Evolutionary conservation across 129 eudicot genomes (phyloP).

Genomic region (Scalesia atractyloides): DNA sequence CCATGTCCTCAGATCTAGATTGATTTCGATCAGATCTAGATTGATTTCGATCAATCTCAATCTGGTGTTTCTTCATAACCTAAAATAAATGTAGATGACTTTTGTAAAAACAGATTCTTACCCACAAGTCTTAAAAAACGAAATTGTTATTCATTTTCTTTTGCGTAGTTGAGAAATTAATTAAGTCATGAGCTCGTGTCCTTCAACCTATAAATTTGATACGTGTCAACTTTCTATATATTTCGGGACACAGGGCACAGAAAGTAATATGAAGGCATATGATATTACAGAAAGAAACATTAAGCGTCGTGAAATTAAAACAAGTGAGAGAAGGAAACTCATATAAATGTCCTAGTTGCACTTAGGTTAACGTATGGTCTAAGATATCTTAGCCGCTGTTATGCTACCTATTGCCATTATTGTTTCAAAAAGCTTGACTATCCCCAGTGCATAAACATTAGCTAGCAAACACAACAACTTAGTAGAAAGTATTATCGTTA

Average conservation of each 20-base stretch:
- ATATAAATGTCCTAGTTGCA: slow-evolving; percentile 14
- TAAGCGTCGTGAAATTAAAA: slow-evolving; percentile 12
- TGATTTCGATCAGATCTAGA: too few relatives aligned
- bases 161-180: too few relatives aligned
- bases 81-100: too few relatives aligned
- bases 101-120: too few relatives aligned
- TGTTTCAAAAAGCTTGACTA: slow-evolving; percentile 2
- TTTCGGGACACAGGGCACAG: neutral
- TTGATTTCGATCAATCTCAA: too few relatives aligned
- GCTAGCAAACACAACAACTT: neutral
- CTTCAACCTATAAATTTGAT: too few relatives aligned
- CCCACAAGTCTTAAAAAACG: too few relatives aligned
- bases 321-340: slow-evolving; percentile 13
- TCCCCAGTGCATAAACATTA: slow-evolving; percentile 10
- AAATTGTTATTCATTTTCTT: too few relatives aligned
- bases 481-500: neutral
- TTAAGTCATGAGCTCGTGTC: too few relatives aligned
- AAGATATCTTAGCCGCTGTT: neutral
- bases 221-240: neutral
- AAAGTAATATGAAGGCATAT: slow-evolving; percentile 4
- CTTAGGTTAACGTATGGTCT: slow-evolving; percentile 6
- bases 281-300: neutral
- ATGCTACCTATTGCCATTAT: neutral
- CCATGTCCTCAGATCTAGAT: too few relatives aligned
- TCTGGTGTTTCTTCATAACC: too few relatives aligned